Conservation (phyloP, 768 basidiomycete species). For the Psilocybe sp. region DNA sequence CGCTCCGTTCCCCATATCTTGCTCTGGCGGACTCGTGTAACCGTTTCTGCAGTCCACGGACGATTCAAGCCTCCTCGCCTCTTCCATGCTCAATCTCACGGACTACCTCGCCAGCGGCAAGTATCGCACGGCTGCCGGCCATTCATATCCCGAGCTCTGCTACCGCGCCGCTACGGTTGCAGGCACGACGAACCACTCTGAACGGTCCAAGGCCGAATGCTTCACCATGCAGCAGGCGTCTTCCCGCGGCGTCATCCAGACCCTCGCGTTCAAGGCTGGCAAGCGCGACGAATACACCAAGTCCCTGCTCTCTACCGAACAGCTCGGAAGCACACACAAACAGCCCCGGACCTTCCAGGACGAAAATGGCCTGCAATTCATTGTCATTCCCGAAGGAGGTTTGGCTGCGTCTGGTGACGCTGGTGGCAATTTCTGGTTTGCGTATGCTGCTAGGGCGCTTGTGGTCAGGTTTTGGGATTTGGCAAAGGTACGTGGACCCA, state of each 20-base stretch:
- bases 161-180: constrained; percentile 34
- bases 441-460: constrained; percentile 77
- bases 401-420: constrained; percentile 63
- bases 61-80: constrained; percentile 36
- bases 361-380: constrained; percentile 44
- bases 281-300: constrained; percentile 52
- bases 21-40: not conserved
- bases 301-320: constrained; percentile 25
- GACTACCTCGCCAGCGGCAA: constrained; percentile 37
- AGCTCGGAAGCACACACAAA: not conserved
- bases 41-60: constrained; percentile 22
- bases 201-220: constrained; percentile 1
- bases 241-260: constrained; percentile 15
- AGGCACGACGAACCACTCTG: not conserved
- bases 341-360: constrained; percentile 26
- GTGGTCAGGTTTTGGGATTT: constrained; percentile 84
- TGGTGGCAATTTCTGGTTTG: constrained; percentile 84
- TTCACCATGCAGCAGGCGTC: constrained; percentile 18
- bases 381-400: constrained; percentile 41
- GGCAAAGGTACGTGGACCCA: constrained; percentile 58
- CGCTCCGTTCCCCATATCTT: constrained; percentile 10
- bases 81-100: constrained; percentile 47
- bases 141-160: constrained; percentile 51
- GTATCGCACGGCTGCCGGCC: constrained; percentile 39
- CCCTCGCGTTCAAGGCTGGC: constrained; percentile 30